A percentile compares a stretch with the other conserved stretches of the same genome.
Evolutionary conservation across 1,284 basidiomycete genomes (phyloP).

Genomic region (Uromyces viciae-fabae): DNA sequence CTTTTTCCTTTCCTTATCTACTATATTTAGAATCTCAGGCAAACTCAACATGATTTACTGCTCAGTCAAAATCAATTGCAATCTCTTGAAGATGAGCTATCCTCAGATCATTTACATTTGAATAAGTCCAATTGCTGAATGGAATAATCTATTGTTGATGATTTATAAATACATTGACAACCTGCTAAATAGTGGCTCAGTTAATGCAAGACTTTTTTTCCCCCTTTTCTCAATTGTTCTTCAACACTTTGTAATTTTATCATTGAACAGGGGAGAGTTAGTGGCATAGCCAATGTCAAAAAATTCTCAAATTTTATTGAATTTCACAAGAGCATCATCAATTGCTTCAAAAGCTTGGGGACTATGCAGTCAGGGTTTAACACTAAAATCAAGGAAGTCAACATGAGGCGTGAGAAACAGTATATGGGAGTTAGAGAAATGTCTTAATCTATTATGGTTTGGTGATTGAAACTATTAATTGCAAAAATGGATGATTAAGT

Average conservation of each 20-base stretch:
- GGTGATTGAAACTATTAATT: neutral
- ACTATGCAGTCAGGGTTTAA: slow-evolving; percentile 83
- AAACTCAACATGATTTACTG: slow-evolving; percentile 59
- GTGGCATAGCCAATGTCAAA: slow-evolving; percentile 66
- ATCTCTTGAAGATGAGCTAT: slow-evolving; percentile 74
- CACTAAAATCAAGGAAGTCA: slow-evolving; percentile 74
- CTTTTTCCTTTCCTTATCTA: neutral
- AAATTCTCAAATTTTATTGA: slow-evolving; percentile 83
- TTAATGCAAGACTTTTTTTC: neutral
- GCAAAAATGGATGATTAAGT: slow-evolving; percentile 55
- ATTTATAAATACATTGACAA: slow-evolving; percentile 94
- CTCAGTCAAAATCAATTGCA: slow-evolving; percentile 66
- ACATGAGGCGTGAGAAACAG: slow-evolving; percentile 68
- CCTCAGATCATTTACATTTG: slow-evolving; percentile 75
- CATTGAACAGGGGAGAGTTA: slow-evolving; percentile 47
- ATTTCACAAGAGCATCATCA: slow-evolving; percentile 91
- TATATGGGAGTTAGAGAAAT: slow-evolving; percentile 57
- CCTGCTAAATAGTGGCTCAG: slow-evolving; percentile 61
- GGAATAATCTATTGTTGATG: slow-evolving; percentile 81
- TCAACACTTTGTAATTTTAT: neutral
- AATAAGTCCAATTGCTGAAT: slow-evolving; percentile 76
- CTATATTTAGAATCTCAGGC: slow-evolving; percentile 47
- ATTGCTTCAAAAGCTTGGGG: slow-evolving; percentile 74
- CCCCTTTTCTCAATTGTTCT: neutral
- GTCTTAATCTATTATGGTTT: neutral